Conservation (phyloP, 257 asterid species). For the Osmanthus fragrans region DNA sequence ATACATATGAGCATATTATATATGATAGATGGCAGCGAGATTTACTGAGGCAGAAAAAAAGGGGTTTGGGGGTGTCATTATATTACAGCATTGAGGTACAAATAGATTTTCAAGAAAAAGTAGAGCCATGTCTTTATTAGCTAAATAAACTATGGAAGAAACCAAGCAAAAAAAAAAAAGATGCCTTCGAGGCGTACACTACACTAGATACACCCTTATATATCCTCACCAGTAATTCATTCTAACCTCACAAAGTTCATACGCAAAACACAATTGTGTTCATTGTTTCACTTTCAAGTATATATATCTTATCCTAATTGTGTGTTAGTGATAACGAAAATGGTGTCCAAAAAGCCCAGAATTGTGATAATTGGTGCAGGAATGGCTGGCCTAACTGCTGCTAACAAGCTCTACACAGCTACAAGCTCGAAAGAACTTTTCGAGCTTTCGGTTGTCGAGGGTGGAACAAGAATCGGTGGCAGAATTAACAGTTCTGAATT, state of each 20-base stretch:
- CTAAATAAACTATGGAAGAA: slow-evolving; percentile 26
- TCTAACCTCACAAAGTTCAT: slow-evolving; percentile 46
- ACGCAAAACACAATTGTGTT: not conserved
- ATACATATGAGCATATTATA: not conserved
- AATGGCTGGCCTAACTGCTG: slow-evolving; percentile 89
- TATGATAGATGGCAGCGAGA: not conserved
- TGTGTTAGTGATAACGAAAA: slow-evolving; percentile 21
- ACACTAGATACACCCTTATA: slow-evolving; percentile 20
- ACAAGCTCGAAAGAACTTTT: slow-evolving; percentile 37
- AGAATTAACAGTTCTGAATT: slow-evolving; percentile 65
- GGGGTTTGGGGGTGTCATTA: not conserved
- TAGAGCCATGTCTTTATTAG: slow-evolving; percentile 58
- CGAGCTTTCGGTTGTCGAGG: slow-evolving; percentile 72
- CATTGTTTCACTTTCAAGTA: not conserved
- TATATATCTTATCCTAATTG: not conserved
- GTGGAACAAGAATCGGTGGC: slow-evolving; percentile 80
- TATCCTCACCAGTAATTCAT: slow-evolving; percentile 50
- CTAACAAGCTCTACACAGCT: slow-evolving; percentile 62
- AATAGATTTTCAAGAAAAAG: slow-evolving; percentile 42
- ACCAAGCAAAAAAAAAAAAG: slow-evolving; percentile 16
- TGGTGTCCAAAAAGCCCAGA: slow-evolving; percentile 61
- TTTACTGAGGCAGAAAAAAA: not conserved
- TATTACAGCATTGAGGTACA: not conserved
- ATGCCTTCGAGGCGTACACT: slow-evolving; percentile 30
- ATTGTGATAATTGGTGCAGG: slow-evolving; percentile 90